Evolutionary conservation across 164 flowering plant species (phyloP).

Genomic region (Vitis rupestris): DNA sequence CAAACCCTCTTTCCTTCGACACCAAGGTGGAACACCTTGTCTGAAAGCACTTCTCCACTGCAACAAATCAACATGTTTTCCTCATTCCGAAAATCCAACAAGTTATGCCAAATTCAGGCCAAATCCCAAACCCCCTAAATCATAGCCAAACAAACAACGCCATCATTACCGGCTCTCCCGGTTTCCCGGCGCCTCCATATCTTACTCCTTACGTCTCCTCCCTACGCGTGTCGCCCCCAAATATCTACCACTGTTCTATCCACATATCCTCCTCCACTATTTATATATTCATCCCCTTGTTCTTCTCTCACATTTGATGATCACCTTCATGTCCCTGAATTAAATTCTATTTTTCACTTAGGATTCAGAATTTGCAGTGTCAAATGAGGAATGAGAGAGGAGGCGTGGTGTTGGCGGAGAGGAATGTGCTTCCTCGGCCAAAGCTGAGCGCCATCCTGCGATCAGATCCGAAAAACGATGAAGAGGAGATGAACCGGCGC

Average conservation of each 20-base stretch:
- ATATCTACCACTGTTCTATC: conserved; percentile 2
- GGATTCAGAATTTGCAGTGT: too few species aligned
- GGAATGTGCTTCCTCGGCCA: conserved; percentile 12
- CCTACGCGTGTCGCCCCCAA: conserved; percentile 26
- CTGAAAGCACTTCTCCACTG: too few species aligned
- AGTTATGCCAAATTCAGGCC: too few species aligned
- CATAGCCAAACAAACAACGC: not conserved
- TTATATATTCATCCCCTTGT: not conserved
- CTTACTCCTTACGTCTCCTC: conserved; percentile 1
- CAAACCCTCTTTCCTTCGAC: too few species aligned
- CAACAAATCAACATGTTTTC: too few species aligned
- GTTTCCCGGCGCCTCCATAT: conserved; percentile 11
- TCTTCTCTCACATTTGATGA: not conserved
- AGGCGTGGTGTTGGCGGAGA: conserved; percentile 9
- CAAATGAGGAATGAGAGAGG: conserved; percentile 15
- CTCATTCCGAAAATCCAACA: too few species aligned
- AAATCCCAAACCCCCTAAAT: not conserved
- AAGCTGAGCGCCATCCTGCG: conserved; percentile 22
- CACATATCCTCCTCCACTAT: not conserved
- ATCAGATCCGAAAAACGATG: not conserved
- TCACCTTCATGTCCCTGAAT: too few species aligned
- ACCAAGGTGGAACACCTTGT: too few species aligned
- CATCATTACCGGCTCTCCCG: conserved; percentile 20
- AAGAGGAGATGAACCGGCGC: conserved; percentile 13
- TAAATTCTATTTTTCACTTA: not conserved